A percentile compares a stretch with the other conserved stretches of the same genome.
Conservation (phyloP, 257 asterid species). For the Scutellaria minor region DNA sequence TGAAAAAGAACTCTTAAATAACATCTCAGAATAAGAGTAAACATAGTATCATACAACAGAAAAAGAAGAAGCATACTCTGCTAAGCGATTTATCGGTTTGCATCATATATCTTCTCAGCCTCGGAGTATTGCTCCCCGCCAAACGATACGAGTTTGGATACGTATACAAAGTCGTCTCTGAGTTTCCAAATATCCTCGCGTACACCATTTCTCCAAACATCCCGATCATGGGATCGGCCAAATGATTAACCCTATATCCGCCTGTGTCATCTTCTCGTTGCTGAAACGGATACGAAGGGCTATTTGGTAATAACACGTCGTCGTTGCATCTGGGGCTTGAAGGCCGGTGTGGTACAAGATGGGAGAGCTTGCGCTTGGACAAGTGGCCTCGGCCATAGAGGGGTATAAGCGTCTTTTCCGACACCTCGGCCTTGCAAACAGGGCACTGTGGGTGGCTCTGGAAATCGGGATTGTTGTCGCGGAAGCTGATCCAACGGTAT, state of each 20-base stretch:
- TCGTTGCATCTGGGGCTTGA: slow-evolving; percentile 47
- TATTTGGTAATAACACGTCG: slow-evolving; percentile 20
- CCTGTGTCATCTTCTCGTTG: slow-evolving; percentile 19
- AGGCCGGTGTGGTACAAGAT: slow-evolving; percentile 64
- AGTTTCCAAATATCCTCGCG: slow-evolving; percentile 57
- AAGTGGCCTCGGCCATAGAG: slow-evolving; percentile 71
- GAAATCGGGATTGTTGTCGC: slow-evolving; percentile 32
- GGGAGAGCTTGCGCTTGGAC: slow-evolving; percentile 40
- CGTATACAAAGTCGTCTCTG: slow-evolving; percentile 48
- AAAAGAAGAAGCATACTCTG: slow-evolving; percentile 65
- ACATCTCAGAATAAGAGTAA: slow-evolving; percentile 54
- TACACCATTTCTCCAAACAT: slow-evolving; percentile 70
- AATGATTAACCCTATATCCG: not conserved
- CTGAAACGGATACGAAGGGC: slow-evolving; percentile 30
- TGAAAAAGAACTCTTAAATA: not conserved
- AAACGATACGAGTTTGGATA: slow-evolving; percentile 58
- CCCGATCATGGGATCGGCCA: slow-evolving; percentile 55
- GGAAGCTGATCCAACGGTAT: slow-evolving; percentile 69
- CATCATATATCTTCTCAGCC: slow-evolving; percentile 55
- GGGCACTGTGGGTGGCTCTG: slow-evolving; percentile 68
- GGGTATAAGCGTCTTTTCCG: slow-evolving; percentile 64
- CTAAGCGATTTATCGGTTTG: slow-evolving; percentile 61
- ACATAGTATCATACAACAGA: slow-evolving; percentile 62
- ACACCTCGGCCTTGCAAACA: slow-evolving; percentile 67
- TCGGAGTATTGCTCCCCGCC: slow-evolving; percentile 49